These are phyloP conservation scores for Talaromyces sp. DNA, from an alignment of 2,329 filamentous ascomycete genomes.

Conservation along the genomic window DNA sequence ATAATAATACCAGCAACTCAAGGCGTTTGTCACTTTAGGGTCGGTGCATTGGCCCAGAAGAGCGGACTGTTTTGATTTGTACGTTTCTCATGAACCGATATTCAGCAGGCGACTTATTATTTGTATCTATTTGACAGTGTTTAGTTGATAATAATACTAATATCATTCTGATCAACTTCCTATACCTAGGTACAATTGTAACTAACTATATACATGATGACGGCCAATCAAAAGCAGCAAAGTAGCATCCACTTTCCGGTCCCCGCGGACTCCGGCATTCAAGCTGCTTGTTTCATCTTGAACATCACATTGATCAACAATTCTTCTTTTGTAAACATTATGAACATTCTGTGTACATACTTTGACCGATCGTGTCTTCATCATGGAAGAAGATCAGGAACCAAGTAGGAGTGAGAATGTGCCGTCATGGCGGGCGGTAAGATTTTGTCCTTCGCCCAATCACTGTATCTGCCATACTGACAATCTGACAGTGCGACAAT, in stretches of 20 bases:
- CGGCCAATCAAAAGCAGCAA: neutral
- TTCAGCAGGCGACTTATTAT: constrained; percentile 1
- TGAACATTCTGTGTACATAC: neutral
- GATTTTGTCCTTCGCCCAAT: neutral
- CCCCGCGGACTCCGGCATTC: constrained; percentile 14
- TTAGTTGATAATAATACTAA: constrained; percentile 4
- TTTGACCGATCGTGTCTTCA: neutral
- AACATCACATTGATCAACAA: neutral
- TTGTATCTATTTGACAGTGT: neutral
- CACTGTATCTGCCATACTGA: neutral
- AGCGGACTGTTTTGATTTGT: neutral
- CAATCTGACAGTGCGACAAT: constrained; percentile 19
- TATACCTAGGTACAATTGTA: neutral
- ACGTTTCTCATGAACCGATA: constrained; percentile 8
- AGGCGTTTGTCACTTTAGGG: neutral
- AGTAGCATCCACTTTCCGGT: neutral
- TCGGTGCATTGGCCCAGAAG: neutral
- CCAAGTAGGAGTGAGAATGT: constrained; percentile 10
- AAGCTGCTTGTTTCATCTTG: neutral
- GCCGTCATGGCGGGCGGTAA: constrained; percentile 19
- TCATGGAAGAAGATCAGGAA: constrained; percentile 8
- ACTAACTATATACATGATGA: neutral
- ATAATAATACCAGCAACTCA: constrained; percentile 2
- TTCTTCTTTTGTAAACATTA: neutral
- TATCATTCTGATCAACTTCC: neutral